Evolutionary conservation across 768 basidiomycete genomes (phyloP), one percentile per base, ranked within the genome.

Genomic region (Clavaria fumosa): DNA sequence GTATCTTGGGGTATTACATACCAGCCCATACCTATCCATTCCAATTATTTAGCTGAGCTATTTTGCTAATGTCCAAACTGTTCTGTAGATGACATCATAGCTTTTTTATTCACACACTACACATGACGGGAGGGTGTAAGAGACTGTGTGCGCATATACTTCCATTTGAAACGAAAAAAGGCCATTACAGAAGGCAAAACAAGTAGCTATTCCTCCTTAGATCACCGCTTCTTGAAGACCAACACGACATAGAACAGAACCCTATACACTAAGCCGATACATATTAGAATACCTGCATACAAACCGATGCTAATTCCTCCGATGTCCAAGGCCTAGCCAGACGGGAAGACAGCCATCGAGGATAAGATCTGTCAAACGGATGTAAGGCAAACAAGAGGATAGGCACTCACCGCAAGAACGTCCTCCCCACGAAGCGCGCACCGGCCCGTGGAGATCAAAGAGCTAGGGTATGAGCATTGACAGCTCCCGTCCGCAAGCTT

Each of bases 361-460:
- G 4, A 3, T 12, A 7, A 21, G 4, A 36, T 5, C 4, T 20
- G 24, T 23, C 10, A n/a, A 26, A 23, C 10, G 9, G 19, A 10
- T 4, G 7, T 28, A 38, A 30, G n/a, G n/a, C n/a, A n/a, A n/a
- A n/a, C n/a, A n/a, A n/a, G n/a, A n/a, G n/a, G n/a, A n/a, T n/a
- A n/a, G n/a, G n/a, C n/a, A n/a, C 27, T 7, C 21, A 39, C 38
- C 31, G 56, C 35, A 12, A 72, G 51, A 1, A 75, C 62, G 43
- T 75, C 70, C 4, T 59, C 56, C 4, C 72, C 72, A 0, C 63
- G 57, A 2, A 73, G 55, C 0, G 63, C 67, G 43, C 70, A 72
- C 15, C 4, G 53, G 50, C 3, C 50, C 52, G 1, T 61, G 56
- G 7, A 62, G 58, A 2, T 67, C 64, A 9, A 64, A 62, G 38